Base-by-base conservation (phyloP, 768 basidiomycete genomes). In the Suillus hirtellus region DNA sequence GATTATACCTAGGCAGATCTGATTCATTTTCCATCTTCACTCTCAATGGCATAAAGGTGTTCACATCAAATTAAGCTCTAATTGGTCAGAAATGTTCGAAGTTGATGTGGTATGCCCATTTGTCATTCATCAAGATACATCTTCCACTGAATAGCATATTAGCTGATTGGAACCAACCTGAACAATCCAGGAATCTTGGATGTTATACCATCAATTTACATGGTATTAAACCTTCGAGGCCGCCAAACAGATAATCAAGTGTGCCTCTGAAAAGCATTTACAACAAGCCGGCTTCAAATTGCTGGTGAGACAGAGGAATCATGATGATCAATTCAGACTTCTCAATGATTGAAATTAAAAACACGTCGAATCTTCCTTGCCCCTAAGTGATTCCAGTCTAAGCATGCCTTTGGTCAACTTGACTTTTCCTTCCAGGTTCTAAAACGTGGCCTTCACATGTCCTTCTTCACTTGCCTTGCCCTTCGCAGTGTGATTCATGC, bases 111-210 rank as follows among this genome's bases (percentile, higher is more conserved):
- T 95, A 79, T 59, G 91, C 79, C 12, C 38, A 43, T 58, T 9
- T 49, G 40, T 38, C n/a, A 24, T 43, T 42, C 38, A 21, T 37
- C 12, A 37, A 27, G 59, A 43, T 8, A 52, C 27, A 17, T 38
- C 11, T 43, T 52, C 37, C 9, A 17, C 52, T 60, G 19, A 59
- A 50, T 34, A 50, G 60, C 42, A 19, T 66, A n/a, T 62, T 68
- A 96, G 86, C 84, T 90, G 95, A 96, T 73, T 97, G 94, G 95
- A 92, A 97, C 71, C 90, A 95, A 70, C 81, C 96, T 61, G 96
- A 94, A 67, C 85, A 89, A 61, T 82, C 93, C 12, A 93, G 96
- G 71, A 86, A 85, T 65, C 79, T 99, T 21, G 96, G 97, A 4
- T 66, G 66, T 3, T 92, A 84, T 2, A 78, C 67, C 38, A 89